phyloP scores from a whole-genome alignment of 805 yeast species.

The Lipomyces sp. region DNA sequence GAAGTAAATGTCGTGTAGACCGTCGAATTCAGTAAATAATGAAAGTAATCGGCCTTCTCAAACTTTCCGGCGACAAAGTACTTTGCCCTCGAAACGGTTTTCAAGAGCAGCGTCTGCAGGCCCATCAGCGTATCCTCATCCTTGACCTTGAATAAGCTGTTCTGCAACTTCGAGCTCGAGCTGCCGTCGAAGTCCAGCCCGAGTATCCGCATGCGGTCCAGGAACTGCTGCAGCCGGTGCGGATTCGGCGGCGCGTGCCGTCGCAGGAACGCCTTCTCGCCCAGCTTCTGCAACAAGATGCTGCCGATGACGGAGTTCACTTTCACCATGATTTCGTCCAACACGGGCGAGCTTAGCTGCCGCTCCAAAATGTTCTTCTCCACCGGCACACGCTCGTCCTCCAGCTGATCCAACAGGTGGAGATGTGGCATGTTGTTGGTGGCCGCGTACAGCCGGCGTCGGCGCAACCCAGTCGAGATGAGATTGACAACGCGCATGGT shows the following conservation, averaged over 20 bases:
- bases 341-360: constrained; percentile 52
- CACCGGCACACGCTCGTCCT: constrained; percentile 75
- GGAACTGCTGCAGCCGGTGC: constrained; percentile 74
- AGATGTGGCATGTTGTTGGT: constrained; percentile 49
- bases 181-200: constrained; percentile 65
- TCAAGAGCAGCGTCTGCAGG: constrained; percentile 72
- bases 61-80: constrained; percentile 86
- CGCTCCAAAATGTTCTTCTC: constrained; percentile 70
- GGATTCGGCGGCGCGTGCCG: constrained; percentile 82
- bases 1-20: constrained; percentile 91
- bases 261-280: constrained; percentile 78
- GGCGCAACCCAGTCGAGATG: constrained; percentile 65
- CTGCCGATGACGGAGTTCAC: constrained; percentile 86
- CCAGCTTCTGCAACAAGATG: constrained; percentile 66
- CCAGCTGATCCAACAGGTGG: constrained; percentile 72
- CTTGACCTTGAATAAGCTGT: constrained; percentile 61
- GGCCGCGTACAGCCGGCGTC: constrained; percentile 56
- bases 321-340: constrained; percentile 73
- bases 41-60: constrained; percentile 72
- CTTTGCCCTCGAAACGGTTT: constrained; percentile 80
- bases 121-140: constrained; percentile 65
- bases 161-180: constrained; percentile 65
- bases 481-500: neutral
- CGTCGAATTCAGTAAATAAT: constrained; percentile 78
- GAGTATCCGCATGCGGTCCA: constrained; percentile 58